Evolutionary conservation across 2,329 filamentous ascomycete species (phyloP).

Genomic region (Pyricularia pennisetigena): DNA sequence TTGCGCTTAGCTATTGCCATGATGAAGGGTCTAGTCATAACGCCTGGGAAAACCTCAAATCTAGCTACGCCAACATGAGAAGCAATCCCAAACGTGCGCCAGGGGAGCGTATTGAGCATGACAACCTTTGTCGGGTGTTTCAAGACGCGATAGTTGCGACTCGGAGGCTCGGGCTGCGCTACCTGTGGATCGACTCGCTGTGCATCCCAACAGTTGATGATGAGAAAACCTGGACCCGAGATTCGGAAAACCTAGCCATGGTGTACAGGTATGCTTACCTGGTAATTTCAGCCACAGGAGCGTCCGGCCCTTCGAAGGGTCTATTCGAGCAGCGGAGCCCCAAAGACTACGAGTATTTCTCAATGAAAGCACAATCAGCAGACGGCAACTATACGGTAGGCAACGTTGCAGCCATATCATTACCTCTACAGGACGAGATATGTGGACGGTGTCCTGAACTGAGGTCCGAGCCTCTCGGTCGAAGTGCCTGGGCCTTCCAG

Average conservation of each 20-base stretch:
- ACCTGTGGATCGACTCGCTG: conserved; percentile 13
- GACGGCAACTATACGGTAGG: neutral
- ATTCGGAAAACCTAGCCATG: neutral
- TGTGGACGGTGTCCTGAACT: neutral
- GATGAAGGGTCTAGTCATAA: neutral
- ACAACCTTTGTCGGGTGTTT: neutral
- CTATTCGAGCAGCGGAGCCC: neutral
- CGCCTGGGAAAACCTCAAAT: neutral
- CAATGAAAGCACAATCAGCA: neutral
- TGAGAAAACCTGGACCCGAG: conserved; percentile 41
- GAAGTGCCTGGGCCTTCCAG: neutral
- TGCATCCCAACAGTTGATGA: conserved; percentile 43
- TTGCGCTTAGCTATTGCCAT: neutral
- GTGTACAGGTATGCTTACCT: neutral
- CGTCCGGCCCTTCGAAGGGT: neutral
- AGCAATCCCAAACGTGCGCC: neutral
- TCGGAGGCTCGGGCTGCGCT: conserved; percentile 7
- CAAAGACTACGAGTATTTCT: neutral
- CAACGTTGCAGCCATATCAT: neutral
- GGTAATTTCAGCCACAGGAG: neutral
- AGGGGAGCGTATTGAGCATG: neutral
- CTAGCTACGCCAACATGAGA: neutral
- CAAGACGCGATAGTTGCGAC: conserved; percentile 9
- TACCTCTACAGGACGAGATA: neutral
- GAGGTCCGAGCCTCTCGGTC: neutral